Percentiles rank a stretch among this genome's conserved stretches.
These are phyloP conservation scores for Nemophila menziesii DNA, from an alignment of 257 asterid genomes.

Conservation along the genomic window DNA sequence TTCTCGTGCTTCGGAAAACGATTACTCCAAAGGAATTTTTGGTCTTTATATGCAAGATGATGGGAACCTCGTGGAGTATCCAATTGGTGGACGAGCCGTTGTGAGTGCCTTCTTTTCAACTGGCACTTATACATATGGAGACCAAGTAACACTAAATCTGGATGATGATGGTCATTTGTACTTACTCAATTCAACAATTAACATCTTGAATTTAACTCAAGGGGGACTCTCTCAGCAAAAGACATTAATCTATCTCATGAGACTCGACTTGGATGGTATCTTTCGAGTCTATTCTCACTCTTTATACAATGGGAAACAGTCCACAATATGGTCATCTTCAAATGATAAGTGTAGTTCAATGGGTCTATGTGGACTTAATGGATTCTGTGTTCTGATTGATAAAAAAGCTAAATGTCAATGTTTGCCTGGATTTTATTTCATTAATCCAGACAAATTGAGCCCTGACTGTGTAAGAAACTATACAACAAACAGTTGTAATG, in stretches of 20 bases:
- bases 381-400: constrained; percentile 24
- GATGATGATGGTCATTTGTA: constrained; percentile 29
- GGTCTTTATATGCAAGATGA: constrained; percentile 32
- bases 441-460: constrained; percentile 18
- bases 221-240: constrained; percentile 14
- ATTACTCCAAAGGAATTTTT: constrained; percentile 22
- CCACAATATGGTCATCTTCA: constrained; percentile 10
- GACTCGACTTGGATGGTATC: constrained; percentile 37
- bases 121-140: not conserved
- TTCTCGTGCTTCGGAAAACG: constrained; percentile 30
- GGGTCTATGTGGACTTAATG: constrained; percentile 42
- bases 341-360: constrained; percentile 21
- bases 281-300: constrained; percentile 28
- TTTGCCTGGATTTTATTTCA: constrained; percentile 33
- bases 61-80: constrained; percentile 44
- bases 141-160: constrained; percentile 23
- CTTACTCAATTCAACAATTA: constrained; percentile 19
- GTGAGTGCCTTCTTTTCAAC: constrained; percentile 20
- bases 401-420: constrained; percentile 12
- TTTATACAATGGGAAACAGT: constrained; percentile 15
- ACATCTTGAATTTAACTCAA: constrained; percentile 10
- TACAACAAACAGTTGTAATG: constrained; percentile 12
- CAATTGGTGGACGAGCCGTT: constrained; percentile 1
- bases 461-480: constrained; percentile 25
- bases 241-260: constrained; percentile 18